A percentile compares a stretch with the other conserved stretches of the same genome.
These are phyloP conservation scores for Beauveria sp. DNA, from an alignment of 2,329 filamentous ascomycete genomes.

Conservation along the genomic window DNA sequence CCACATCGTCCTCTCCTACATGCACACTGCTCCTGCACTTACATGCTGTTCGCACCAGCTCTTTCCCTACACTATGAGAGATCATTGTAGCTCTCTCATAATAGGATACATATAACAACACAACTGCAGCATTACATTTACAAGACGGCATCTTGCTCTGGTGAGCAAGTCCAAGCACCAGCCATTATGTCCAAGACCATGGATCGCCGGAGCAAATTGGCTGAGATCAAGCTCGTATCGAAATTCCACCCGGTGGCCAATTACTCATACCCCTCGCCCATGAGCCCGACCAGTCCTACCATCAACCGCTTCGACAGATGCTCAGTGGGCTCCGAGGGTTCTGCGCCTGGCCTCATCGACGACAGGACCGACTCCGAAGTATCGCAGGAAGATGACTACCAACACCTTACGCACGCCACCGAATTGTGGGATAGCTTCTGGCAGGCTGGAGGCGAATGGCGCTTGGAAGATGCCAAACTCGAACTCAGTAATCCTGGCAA, in stretches of 20 bases:
- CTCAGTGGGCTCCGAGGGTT: conserved; percentile 39
- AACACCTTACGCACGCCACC: conserved; percentile 36
- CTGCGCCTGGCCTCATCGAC: conserved; percentile 42
- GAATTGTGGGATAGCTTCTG: conserved; percentile 48
- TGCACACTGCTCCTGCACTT: not conserved
- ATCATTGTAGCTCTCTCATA: not conserved
- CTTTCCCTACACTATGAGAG: not conserved
- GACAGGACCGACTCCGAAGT: conserved; percentile 43
- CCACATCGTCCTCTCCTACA: not conserved
- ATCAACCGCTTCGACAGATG: conserved; percentile 25
- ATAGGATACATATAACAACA: not conserved
- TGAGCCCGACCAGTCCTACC: conserved; percentile 8
- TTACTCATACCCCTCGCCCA: conserved; percentile 30
- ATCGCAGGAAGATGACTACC: conserved; percentile 43
- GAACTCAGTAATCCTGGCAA: conserved; percentile 15
- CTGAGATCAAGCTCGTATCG: conserved; percentile 31
- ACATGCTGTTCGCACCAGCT: not conserved
- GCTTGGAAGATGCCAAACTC: conserved; percentile 5
- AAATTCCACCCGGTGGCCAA: conserved; percentile 33
- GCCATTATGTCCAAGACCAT: conserved; percentile 17
- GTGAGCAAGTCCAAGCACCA: not conserved
- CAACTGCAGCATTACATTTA: not conserved
- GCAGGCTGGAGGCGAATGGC: conserved; percentile 19
- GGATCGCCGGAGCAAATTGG: conserved; percentile 29
- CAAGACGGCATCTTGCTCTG: not conserved